phyloP scores from a whole-genome alignment of 768 basidiomycete species.

The Baorangia bicolor region DNA sequence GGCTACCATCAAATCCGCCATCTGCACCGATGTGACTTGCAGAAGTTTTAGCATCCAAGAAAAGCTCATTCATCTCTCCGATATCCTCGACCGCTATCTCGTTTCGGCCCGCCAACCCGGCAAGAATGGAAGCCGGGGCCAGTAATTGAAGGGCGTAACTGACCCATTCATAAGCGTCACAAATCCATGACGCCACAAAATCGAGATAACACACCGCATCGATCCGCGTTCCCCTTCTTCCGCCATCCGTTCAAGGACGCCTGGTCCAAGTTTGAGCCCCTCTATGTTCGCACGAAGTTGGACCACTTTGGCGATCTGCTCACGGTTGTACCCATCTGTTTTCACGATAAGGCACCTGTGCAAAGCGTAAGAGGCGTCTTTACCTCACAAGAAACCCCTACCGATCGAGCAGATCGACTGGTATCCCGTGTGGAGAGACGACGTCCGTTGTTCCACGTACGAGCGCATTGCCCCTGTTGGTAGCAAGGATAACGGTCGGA shows the following conservation, averaged over 20 bases:
- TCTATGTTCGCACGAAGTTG: constrained; percentile 86
- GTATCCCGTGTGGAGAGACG: constrained; percentile 88
- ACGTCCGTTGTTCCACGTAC: constrained; percentile 94
- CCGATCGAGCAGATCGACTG: constrained; percentile 92
- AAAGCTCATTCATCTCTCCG: constrained; percentile 89
- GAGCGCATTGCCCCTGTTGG: constrained; percentile 89
- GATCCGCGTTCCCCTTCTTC: constrained; percentile 81
- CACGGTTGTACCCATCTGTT: constrained; percentile 78
- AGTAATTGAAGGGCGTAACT: constrained; percentile 92
- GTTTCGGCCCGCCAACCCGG: constrained; percentile 68
- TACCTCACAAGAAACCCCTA: constrained; percentile 35
- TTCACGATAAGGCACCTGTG: constrained; percentile 90
- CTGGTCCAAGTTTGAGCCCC: constrained; percentile 70
- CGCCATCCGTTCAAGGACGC: constrained; percentile 79
- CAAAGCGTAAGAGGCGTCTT: constrained; percentile 8
- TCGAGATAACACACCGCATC: constrained; percentile 54
- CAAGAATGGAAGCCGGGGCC: constrained; percentile 87
- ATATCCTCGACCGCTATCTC: constrained; percentile 90
- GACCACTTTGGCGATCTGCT: constrained; percentile 84
- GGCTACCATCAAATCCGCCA: constrained; percentile 35
- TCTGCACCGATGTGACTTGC: constrained; percentile 51
- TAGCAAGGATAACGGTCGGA: constrained; percentile 95
- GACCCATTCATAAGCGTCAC: constrained; percentile 7
- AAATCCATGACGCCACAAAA: constrained; percentile 4
- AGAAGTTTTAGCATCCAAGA: constrained; percentile 89